These are phyloP conservation scores for Aspergillus panamensis DNA, from an alignment of 495 filamentous ascomycete genomes.

Conservation along the genomic window DNA sequence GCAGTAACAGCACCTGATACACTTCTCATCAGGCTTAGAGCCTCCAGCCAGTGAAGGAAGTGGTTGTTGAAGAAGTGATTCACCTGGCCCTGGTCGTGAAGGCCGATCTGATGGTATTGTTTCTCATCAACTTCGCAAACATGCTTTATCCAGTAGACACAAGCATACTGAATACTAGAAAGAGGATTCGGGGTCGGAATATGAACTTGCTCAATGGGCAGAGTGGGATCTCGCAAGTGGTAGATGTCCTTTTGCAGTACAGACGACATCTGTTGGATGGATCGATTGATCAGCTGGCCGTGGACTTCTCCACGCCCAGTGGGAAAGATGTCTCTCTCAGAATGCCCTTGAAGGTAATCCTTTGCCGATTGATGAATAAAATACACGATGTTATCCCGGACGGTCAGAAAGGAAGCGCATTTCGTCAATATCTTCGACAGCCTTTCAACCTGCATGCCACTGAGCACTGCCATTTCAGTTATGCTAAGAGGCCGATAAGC, in stretches of 20 bases:
- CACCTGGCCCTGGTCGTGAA: not conserved
- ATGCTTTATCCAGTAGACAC: no score
- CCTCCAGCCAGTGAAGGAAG: conserved; percentile 39
- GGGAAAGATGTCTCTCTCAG: not conserved
- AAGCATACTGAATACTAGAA: no score
- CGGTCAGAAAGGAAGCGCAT: not conserved
- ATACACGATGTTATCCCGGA: not conserved
- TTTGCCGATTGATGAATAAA: not conserved
- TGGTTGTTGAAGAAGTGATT: conserved; percentile 24
- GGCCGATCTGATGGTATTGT: no score
- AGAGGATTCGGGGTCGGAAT: no score
- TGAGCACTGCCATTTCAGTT: not conserved
- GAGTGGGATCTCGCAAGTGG: no score
- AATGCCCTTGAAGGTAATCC: not conserved
- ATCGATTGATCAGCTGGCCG: not conserved
- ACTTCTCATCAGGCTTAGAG: conserved; percentile 29
- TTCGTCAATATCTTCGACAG: not conserved
- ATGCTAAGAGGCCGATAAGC: not conserved
- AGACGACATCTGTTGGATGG: not conserved
- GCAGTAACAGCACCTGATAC: no score
- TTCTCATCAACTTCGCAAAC: no score
- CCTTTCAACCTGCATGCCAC: not conserved
- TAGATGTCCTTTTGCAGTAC: no score
- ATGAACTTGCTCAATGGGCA: no score
- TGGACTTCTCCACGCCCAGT: not conserved